Percentiles rank a stretch among this genome's conserved stretches.
phyloP scores from a whole-genome alignment of 2,329 filamentous ascomycete genomes.

The Aspergillus tanneri region DNA sequence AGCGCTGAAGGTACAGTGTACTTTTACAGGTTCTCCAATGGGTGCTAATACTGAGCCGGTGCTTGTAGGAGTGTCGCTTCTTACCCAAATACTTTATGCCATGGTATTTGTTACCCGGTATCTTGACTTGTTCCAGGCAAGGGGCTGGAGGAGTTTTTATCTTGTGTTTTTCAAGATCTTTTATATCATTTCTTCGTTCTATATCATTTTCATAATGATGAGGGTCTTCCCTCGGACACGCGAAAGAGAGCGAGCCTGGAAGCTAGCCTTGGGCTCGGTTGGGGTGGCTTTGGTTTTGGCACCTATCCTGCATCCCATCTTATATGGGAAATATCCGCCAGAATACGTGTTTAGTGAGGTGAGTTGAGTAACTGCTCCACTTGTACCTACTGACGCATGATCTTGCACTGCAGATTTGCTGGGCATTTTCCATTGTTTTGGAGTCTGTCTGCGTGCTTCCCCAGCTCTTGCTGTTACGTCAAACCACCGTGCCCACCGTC shows the following conservation, averaged over 20 bases:
- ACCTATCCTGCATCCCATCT: conserved; percentile 70
- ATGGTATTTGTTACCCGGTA: conserved; percentile 85
- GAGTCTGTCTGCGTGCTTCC: conserved; percentile 89
- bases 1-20: conserved; percentile 70
- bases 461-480: conserved; percentile 84
- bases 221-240: conserved; percentile 81
- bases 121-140: conserved; percentile 68
- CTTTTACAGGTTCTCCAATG: not conserved
- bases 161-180: conserved; percentile 85
- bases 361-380: conserved; percentile 14
- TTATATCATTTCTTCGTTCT: conserved; percentile 79
- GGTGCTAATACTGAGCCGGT: conserved; percentile 10
- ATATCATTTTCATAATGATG: conserved; percentile 86
- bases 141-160: conserved; percentile 52
- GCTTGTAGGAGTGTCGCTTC: conserved; percentile 73
- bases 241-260: conserved; percentile 92
- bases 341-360: conserved; percentile 42
- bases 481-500: conserved; percentile 93
- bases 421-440: conserved; percentile 87
- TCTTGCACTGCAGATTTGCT: conserved; percentile 61
- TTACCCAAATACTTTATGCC: conserved; percentile 83
- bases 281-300: conserved; percentile 65
- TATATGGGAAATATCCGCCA: conserved; percentile 54
- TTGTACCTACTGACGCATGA: not conserved
- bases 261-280: conserved; percentile 71